Percentiles rank a stretch among this genome's conserved stretches.
phyloP scores from a whole-genome alignment of 2,329 filamentous ascomycete genomes.

The Claviceps monticola region DNA sequence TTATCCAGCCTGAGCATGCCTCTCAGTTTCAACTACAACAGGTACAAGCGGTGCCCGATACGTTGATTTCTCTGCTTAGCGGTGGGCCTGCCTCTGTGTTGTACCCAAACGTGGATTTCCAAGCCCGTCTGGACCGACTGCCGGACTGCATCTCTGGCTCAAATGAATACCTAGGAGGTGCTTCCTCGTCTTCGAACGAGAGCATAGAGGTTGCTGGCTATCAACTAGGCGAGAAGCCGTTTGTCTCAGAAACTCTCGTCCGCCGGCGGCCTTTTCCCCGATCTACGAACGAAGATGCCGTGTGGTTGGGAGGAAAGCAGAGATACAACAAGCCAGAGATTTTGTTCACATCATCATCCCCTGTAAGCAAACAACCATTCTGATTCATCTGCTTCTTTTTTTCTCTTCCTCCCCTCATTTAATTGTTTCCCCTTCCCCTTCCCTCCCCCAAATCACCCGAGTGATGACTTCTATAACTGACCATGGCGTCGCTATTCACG shows the following conservation, averaged over 20 bases:
- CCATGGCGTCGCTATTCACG: too few relatives aligned
- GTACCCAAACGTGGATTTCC: background rate
- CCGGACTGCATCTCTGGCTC: background rate
- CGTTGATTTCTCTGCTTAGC: background rate
- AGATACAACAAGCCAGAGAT: background rate
- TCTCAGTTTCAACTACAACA: background rate
- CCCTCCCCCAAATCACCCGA: too few relatives aligned
- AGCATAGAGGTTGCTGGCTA: background rate
- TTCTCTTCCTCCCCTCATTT: background rate
- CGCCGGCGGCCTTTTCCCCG: background rate
- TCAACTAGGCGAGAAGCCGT: background rate
- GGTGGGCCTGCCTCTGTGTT: background rate
- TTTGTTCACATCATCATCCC: background rate
- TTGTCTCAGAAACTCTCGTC: background rate
- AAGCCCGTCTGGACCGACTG: slow-evolving; percentile 1
- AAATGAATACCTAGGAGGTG: background rate
- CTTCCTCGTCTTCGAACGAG: background rate
- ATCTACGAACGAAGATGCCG: background rate
- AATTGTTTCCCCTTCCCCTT: too few relatives aligned
- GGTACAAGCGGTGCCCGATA: background rate
- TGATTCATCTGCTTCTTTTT: too few relatives aligned
- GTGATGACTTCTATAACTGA: too few relatives aligned
- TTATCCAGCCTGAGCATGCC: background rate
- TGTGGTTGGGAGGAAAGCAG: slow-evolving; percentile 1
- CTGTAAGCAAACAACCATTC: background rate